phyloP scores from a whole-genome alignment of 1,139 yeast species.

The Pneumocystis murina region DNA sequence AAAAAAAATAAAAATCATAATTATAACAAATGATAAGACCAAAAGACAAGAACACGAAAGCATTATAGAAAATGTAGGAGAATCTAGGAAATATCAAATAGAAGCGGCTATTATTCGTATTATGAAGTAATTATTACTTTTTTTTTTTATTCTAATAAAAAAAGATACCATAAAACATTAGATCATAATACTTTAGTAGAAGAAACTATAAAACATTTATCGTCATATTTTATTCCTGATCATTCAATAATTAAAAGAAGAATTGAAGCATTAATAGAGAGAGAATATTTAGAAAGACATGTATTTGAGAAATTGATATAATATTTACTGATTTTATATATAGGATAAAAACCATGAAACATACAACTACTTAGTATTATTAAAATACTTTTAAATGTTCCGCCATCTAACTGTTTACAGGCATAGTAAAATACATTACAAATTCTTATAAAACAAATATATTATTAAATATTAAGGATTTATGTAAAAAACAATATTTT shows the following conservation, averaged over 20 bases:
- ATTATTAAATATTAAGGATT: no score
- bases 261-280: constrained; percentile 65
- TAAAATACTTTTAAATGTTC: background rate
- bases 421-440: background rate
- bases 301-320: constrained; percentile 45
- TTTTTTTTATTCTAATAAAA: constrained; percentile 1
- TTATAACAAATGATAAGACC: constrained; percentile 38
- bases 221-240: constrained; percentile 53
- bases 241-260: constrained; percentile 57
- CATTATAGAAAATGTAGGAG: constrained; percentile 31
- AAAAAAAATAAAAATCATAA: constrained; percentile 59
- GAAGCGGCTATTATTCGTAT: constrained; percentile 84
- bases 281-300: constrained; percentile 70
- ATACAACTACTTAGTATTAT: background rate
- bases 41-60: constrained; percentile 31
- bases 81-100: constrained; percentile 42
- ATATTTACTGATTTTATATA: constrained; percentile 36
- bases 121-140: constrained; percentile 38
- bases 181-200: constrained; percentile 51
- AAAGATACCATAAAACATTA: constrained; percentile 38
- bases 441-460: background rate
- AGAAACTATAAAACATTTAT: constrained; percentile 50
- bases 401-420: background rate
- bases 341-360: background rate
- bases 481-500: no score